These are phyloP conservation scores for Tricholoma matsutake DNA, from an alignment of 768 basidiomycete genomes.

Conservation along the genomic window DNA sequence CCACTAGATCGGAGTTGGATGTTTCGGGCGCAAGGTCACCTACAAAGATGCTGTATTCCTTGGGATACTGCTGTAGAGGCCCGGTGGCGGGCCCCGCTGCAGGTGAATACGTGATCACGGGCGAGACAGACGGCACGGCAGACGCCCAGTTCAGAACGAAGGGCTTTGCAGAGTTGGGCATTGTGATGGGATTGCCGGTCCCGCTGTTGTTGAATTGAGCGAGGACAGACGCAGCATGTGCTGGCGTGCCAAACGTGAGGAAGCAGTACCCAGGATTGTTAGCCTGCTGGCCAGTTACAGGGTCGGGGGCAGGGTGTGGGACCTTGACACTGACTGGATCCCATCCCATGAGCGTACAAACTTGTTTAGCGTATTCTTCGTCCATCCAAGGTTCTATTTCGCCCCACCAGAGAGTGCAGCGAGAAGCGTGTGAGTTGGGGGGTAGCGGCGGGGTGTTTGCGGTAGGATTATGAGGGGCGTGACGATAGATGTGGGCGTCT, in stretches of 20 bases:
- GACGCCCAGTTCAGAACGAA: slow-evolving; percentile 82
- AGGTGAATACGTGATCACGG: slow-evolving; percentile 29
- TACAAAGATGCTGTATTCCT: slow-evolving; percentile 93
- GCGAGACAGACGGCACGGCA: slow-evolving; percentile 31
- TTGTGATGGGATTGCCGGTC: slow-evolving; percentile 47
- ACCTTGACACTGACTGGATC: slow-evolving; percentile 73
- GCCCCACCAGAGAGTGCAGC: slow-evolving; percentile 79
- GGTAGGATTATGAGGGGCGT: slow-evolving; percentile 12
- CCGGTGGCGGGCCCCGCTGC: slow-evolving; percentile 23
- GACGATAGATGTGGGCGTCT: slow-evolving; percentile 30
- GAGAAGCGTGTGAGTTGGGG: slow-evolving; percentile 29
- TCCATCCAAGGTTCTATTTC: slow-evolving; percentile 97
- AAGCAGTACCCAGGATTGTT: slow-evolving; percentile 90
- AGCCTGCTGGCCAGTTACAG: slow-evolving; percentile 55
- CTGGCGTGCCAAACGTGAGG: slow-evolving; percentile 75
- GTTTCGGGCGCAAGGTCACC: slow-evolving; percentile 92
- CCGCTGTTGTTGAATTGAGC: slow-evolving; percentile 54
- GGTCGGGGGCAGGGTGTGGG: slow-evolving; percentile 58
- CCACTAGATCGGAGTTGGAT: slow-evolving; percentile 93
- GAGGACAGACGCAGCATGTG: slow-evolving; percentile 68
- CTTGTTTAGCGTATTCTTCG: slow-evolving; percentile 89
- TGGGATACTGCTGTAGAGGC: slow-evolving; percentile 58
- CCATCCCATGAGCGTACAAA: slow-evolving; percentile 86
- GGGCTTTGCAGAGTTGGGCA: slow-evolving; percentile 85
- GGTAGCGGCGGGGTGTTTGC: slow-evolving; percentile 23